Evolutionary conservation across 2,329 filamentous ascomycete species (phyloP), one percentile per base, ranked within the genome.

Genomic region (Lachnellula cervina): DNA sequence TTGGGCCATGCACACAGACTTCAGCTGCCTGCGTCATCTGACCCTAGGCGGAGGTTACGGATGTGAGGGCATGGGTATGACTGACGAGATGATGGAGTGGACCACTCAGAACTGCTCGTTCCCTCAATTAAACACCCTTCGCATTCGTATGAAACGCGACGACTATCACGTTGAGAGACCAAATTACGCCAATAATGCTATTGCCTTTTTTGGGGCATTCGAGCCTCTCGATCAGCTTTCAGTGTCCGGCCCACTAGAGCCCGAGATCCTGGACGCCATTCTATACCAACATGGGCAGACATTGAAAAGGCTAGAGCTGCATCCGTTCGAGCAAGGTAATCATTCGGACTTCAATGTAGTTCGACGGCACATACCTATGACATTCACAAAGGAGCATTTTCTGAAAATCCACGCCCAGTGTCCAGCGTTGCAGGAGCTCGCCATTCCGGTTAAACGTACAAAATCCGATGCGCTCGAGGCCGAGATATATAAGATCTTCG

Each of bases 311-410:
- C 51, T 57, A 21, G 51, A n/a, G 43, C 21, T 54, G 16, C 42
- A 40, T 57, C 51, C 51, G 19, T 51, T 25, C n/a, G 55, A 57
- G 47, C 3, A 34, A 11, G n/a, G n/a, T n/a, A n/a, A n/a, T n/a
- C n/a, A n/a, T n/a, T n/a, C n/a, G n/a, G n/a, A n/a, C n/a, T n/a
- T n/a, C n/a, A n/a, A n/a, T n/a, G n/a, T n/a, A n/a, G n/a, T n/a
- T n/a, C n/a, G n/a, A n/a, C n/a, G n/a, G n/a, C n/a, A 55, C 9
- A 55, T 55, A 49, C 52, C 56, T 25, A 55, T 58, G 32, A 51
- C 49, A 40, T 52, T 54, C 37, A 55, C 48, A 40, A 44, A 54
- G 44, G 43, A 58, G 35, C 48, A 40, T 48, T 14, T 55, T 52
- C 35, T 55, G 32, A 42, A 58, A 50, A 58, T 58, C 43, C 40